Conservation (phyloP, 306 rosid species). For the Rubus idaeus region DNA sequence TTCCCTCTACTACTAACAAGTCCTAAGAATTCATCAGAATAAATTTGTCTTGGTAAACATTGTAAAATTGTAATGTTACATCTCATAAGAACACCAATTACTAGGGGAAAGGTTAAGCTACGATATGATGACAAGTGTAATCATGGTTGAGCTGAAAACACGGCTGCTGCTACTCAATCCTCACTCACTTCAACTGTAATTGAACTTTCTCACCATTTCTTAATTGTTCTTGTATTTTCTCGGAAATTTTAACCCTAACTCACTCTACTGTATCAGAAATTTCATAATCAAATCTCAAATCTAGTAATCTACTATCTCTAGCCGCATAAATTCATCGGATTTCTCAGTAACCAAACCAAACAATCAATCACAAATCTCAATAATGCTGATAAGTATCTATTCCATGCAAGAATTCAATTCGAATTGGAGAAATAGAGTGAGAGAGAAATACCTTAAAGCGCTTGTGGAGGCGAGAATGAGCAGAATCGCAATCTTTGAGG, state of each 20-base stretch:
- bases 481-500: constrained; percentile 72
- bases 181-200: background rate
- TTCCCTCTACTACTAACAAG: background rate
- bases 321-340: background rate
- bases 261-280: background rate
- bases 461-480: constrained; percentile 72
- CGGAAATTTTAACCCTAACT: background rate
- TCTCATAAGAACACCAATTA: background rate
- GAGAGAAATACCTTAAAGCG: constrained; percentile 67
- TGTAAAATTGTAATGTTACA: background rate
- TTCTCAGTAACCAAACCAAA: constrained; percentile 17
- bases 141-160: background rate
- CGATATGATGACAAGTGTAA: background rate
- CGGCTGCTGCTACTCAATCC: background rate
- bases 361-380: background rate
- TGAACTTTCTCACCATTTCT: background rate
- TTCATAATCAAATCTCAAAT: background rate
- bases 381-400: background rate
- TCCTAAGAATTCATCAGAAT: background rate
- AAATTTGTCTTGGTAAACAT: background rate
- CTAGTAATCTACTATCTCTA: background rate
- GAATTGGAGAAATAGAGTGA: background rate
- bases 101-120: background rate
- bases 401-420: background rate
- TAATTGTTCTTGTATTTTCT: background rate